phyloP scores from a whole-genome alignment of 2,329 filamentous ascomycete species.

The Rutstroemia sp. region DNA sequence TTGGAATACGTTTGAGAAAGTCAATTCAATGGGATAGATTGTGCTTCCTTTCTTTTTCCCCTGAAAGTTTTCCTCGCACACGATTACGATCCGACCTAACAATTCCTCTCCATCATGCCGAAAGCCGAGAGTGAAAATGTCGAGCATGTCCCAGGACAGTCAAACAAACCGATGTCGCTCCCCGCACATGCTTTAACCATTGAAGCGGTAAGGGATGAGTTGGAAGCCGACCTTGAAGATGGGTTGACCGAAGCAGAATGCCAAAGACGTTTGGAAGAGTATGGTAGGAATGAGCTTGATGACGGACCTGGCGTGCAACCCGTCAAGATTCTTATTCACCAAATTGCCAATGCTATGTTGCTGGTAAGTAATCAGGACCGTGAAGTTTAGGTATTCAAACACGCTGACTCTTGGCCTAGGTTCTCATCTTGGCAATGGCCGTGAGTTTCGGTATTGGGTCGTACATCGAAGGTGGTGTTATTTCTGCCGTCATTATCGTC shows the following conservation, averaged over 20 bases:
- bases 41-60: no score
- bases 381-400: conserved; percentile 21
- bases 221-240: conserved; percentile 47
- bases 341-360: conserved; percentile 64
- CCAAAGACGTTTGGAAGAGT: conserved; percentile 43
- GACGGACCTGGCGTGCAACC: conserved; percentile 52
- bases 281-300: conserved; percentile 57
- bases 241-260: conserved; percentile 51
- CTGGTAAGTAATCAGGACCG: conserved; percentile 34
- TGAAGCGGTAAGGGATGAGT: conserved; percentile 44
- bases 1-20: no score
- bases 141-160: conserved; percentile 36
- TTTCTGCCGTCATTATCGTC: conserved; percentile 48
- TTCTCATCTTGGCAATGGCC: conserved; percentile 49
- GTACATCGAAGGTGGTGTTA: conserved; percentile 53
- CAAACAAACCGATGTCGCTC: conserved; percentile 46
- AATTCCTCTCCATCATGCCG: conserved; percentile 2
- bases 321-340: conserved; percentile 55
- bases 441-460: conserved; percentile 51
- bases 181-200: conserved; percentile 57
- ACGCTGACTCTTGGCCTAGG: conserved; percentile 27
- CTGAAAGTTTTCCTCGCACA: no score
- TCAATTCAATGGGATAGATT: no score
- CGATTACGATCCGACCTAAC: no score
- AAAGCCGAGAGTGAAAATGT: background rate